Evolutionary conservation across 176 grass and related monocot genomes (phyloP), one percentile per base, ranked within the genome.

Genomic region (Aegilops sharonensis): DNA sequence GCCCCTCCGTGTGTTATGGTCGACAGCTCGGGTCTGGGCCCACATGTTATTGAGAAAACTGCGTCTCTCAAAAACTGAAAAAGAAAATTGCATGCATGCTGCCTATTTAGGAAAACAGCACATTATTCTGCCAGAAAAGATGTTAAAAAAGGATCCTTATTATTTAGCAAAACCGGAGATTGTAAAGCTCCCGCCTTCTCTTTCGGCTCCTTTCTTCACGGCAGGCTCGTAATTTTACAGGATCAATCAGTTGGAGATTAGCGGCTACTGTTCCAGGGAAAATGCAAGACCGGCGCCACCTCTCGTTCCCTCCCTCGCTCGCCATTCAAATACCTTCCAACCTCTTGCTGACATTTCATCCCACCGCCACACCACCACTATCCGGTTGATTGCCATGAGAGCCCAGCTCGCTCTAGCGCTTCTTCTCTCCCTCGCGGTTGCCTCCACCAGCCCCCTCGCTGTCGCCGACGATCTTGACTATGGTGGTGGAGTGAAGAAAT

Each of bases 231-330:
- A 43, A 47, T 11, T 64, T 23, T 78, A 43, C 64, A 54, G 3
- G 32, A 23, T 12, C 14, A 13, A 74, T 64, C 64, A 3, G 76
- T 14, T 14, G 17, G 32, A 35, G 32, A 8, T 54, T 40, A 83
- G 15, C 8, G 85, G 89, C 68, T 43, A n/a, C 15, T 21, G 8
- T 75, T 83, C 8, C 66, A 35, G 42, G 68, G 34, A 39, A 91
- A 83, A 82, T 40, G 36, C 5, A 43, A 24, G 11, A 45, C 2
- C 64, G 40, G 20, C 50, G 31, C 6, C 40, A 24, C 73, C 66
- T 66, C 32, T 60, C 24, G 2, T 78, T 59, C 79, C 85, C 50
- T 39, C 34, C 66, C n/a, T 52, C 57, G 29, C 35, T 71, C 50
- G 48, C 48, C 34, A 48, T 88, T 75, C 76, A 84, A 85, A 86